Evolutionary conservation across 768 basidiomycete species (phyloP).

Genomic region (Auriscalpium vulgare): DNA sequence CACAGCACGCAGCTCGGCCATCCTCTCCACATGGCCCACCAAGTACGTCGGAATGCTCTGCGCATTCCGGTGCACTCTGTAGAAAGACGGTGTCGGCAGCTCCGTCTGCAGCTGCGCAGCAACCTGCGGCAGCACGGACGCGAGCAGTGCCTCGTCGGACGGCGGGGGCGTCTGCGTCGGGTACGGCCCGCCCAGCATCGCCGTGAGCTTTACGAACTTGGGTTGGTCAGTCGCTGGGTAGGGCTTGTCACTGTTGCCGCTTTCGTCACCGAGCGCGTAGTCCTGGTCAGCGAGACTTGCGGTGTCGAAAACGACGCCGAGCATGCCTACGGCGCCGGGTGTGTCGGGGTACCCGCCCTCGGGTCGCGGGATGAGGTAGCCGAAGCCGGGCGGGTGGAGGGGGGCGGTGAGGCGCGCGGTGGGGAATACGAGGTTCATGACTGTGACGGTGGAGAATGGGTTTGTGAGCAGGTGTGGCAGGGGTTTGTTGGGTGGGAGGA

Average conservation of each 20-base stretch:
- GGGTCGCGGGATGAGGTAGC: slow-evolving; percentile 87
- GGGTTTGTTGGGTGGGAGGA: slow-evolving; percentile 31
- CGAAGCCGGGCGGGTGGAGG: slow-evolving; percentile 84
- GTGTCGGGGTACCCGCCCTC: slow-evolving; percentile 36
- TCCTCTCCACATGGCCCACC: slow-evolving; percentile 64
- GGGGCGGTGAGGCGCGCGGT: slow-evolving; percentile 26
- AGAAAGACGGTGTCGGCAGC: slow-evolving; percentile 46
- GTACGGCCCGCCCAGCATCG: slow-evolving; percentile 88
- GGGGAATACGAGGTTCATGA: slow-evolving; percentile 82
- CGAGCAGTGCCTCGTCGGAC: slow-evolving; percentile 20
- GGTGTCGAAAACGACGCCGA: slow-evolving; percentile 90
- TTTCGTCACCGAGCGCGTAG: slow-evolving; percentile 12
- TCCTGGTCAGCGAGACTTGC: slow-evolving; percentile 62
- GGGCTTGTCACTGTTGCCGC: slow-evolving; percentile 4
- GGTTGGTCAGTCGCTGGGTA: slow-evolving; percentile 1
- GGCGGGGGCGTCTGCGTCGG: slow-evolving; percentile 20
- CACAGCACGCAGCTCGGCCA: slow-evolving; percentile 46
- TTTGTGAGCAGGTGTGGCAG: slow-evolving; percentile 67
- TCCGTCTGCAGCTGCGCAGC: slow-evolving; percentile 9
- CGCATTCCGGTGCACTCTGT: slow-evolving; percentile 43
- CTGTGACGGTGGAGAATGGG: slow-evolving; percentile 72
- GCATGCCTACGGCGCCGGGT: slow-evolving; percentile 34
- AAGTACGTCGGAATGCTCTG: slow-evolving; percentile 74
- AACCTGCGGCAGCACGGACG: slow-evolving; percentile 15
- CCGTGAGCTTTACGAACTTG: slow-evolving; percentile 66